Percentiles rank a stretch among this genome's conserved stretches.
Conservation (phyloP, 2,329 filamentous ascomycete species). For the Pyrenophora seminiperda region DNA sequence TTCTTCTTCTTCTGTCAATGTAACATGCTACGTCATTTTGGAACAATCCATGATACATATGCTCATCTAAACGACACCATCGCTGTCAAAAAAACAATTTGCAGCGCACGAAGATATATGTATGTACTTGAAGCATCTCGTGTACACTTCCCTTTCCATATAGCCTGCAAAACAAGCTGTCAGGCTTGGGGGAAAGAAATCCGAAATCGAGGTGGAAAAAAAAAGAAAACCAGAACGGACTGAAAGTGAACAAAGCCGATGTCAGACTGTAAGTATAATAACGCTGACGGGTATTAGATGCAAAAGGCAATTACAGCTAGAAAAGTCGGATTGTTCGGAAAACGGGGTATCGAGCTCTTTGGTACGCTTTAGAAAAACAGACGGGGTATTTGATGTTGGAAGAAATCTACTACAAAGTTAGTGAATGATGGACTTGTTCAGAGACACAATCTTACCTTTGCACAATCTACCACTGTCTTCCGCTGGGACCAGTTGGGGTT, state of each 20-base stretch:
- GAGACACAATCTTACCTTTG: slow-evolving; percentile 16
- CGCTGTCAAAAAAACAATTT: no score
- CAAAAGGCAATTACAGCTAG: slow-evolving; percentile 17
- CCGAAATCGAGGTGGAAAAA: no score
- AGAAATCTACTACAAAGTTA: slow-evolving; percentile 11
- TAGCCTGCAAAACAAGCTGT: no score
- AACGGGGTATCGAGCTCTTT: slow-evolving; percentile 42
- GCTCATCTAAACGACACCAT: no score
- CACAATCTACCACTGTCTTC: slow-evolving; percentile 24
- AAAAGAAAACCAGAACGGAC: no score
- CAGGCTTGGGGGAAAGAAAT: no score
- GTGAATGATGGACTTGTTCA: neutral
- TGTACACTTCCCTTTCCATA: no score
- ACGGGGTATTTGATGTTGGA: slow-evolving; percentile 19
- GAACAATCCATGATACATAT: slow-evolving; percentile 3
- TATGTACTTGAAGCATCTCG: no score
- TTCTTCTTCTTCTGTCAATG: neutral
- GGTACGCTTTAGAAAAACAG: slow-evolving; percentile 26
- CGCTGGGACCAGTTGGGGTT: slow-evolving; percentile 10
- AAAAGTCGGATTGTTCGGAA: slow-evolving; percentile 13
- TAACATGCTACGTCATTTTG: slow-evolving; percentile 7
- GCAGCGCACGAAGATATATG: neutral
- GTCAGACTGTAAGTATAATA: neutral
- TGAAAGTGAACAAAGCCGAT: neutral
- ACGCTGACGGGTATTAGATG: slow-evolving; percentile 32